These are phyloP conservation scores for Boletus patriciae DNA, from an alignment of 768 basidiomycete genomes.

Conservation along the genomic window DNA sequence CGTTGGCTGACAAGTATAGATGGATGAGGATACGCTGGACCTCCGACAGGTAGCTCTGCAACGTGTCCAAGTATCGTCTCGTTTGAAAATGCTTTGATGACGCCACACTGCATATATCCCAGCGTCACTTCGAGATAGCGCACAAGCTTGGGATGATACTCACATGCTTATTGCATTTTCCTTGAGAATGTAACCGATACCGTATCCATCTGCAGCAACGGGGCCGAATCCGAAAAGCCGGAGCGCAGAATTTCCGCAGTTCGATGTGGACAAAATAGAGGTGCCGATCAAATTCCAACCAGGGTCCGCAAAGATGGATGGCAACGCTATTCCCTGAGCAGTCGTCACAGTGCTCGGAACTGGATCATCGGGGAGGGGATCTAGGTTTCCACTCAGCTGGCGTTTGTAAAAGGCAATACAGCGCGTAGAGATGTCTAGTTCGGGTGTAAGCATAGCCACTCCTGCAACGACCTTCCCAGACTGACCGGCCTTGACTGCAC, in stretches of 20 bases:
- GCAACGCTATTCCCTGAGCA: slow-evolving; percentile 34
- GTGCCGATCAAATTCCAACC: slow-evolving; percentile 82
- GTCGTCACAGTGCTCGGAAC: slow-evolving; percentile 20
- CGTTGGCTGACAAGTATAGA: slow-evolving; percentile 81
- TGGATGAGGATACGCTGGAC: slow-evolving; percentile 79
- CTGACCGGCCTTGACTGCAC: slow-evolving; percentile 79
- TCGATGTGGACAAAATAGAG: slow-evolving; percentile 92
- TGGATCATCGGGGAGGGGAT: slow-evolving; percentile 39
- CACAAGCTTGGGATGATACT: slow-evolving; percentile 21
- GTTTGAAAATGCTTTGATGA: slow-evolving; percentile 97
- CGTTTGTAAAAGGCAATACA: slow-evolving; percentile 89
- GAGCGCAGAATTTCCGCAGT: slow-evolving; percentile 95
- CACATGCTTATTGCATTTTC: slow-evolving; percentile 87
- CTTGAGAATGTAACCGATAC: slow-evolving; percentile 98
- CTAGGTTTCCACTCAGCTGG: slow-evolving; percentile 53
- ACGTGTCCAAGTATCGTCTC: slow-evolving; percentile 81
- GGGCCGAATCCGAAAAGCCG: slow-evolving; percentile 94
- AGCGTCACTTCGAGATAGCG: slow-evolving; percentile 1
- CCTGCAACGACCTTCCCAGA: not conserved
- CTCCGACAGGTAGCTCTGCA: slow-evolving; percentile 79
- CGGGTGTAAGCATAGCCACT: slow-evolving; percentile 1
- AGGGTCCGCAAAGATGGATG: slow-evolving; percentile 81
- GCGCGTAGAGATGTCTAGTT: slow-evolving; percentile 82
- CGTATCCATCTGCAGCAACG: slow-evolving; percentile 92
- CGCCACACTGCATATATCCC: slow-evolving; percentile 58